Percentiles rank a stretch among this genome's conserved stretches.
Conservation (phyloP, 73 alveolate genomes). For the Paramecium primaurelia region DNA sequence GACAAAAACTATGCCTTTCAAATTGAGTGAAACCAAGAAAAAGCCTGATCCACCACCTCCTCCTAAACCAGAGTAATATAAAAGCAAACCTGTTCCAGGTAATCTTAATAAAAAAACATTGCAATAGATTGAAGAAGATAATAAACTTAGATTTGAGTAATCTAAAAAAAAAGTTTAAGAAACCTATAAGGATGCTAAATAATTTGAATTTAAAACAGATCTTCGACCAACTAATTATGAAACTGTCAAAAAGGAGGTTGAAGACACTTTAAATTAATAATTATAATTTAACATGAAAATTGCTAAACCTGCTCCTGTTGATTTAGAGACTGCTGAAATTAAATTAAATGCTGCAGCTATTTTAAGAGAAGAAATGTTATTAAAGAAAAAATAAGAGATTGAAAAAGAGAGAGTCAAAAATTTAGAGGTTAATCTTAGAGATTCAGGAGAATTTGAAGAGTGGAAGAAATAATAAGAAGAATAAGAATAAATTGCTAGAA, state of each 20-base stretch:
- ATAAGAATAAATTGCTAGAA: slow-evolving; percentile 87
- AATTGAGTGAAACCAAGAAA: slow-evolving; percentile 90
- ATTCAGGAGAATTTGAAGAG: slow-evolving; percentile 90
- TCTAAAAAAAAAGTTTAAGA: slow-evolving; percentile 69
- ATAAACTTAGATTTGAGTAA: slow-evolving; percentile 70
- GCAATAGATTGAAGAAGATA: slow-evolving; percentile 76
- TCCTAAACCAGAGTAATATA: slow-evolving; percentile 72
- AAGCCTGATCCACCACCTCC: slow-evolving; percentile 86
- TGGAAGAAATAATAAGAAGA: slow-evolving; percentile 92
- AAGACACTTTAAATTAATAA: slow-evolving; percentile 65
- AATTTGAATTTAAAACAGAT: slow-evolving; percentile 76
- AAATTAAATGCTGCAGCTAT: slow-evolving; percentile 96
- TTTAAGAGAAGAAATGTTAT: slow-evolving; percentile 82
- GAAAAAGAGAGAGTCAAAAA: slow-evolving; percentile 89
- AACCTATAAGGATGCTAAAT: slow-evolving; percentile 60
- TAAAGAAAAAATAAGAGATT: slow-evolving; percentile 83
- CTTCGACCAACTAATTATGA: slow-evolving; percentile 77
- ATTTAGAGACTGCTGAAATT: slow-evolving; percentile 82
- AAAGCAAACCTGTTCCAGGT: slow-evolving; percentile 85
- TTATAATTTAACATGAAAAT: slow-evolving; percentile 67
- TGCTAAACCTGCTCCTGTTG: slow-evolving; percentile 66
- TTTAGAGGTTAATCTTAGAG: slow-evolving; percentile 91
- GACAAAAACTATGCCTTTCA: slow-evolving; percentile 87
- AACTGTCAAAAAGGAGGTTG: slow-evolving; percentile 74
- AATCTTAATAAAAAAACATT: slow-evolving; percentile 79